phyloP scores from a whole-genome alignment of 169 alveolate species.

The Ichthyophthirius multifiliis region DNA sequence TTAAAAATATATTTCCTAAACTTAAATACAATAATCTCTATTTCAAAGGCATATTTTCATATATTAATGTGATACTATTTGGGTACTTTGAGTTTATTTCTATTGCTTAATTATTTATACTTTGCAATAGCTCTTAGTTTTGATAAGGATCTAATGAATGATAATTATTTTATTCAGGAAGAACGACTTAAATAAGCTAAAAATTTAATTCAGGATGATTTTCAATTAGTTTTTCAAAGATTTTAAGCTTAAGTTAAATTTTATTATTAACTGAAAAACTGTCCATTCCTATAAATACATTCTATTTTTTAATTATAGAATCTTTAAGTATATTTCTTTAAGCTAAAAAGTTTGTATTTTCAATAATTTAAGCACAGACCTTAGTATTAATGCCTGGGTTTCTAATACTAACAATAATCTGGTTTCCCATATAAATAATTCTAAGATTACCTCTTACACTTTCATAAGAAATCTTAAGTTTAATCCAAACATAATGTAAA shows the following conservation, averaged over 20 bases:
- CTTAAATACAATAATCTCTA: background rate
- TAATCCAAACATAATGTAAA: background rate
- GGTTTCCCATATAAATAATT: conserved; percentile 5
- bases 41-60: background rate
- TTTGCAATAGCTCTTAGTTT: background rate
- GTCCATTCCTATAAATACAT: background rate
- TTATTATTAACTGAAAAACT: background rate
- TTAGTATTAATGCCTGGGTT: background rate
- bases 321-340: background rate
- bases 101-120: background rate
- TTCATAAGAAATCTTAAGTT: background rate
- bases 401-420: background rate
- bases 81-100: background rate
- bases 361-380: background rate
- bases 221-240: background rate
- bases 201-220: background rate
- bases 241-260: background rate
- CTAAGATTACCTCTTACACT: background rate
- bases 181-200: background rate
- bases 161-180: conserved; percentile 5
- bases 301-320: background rate
- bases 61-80: background rate
- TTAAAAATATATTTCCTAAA: background rate
- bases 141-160: background rate
- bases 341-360: background rate